phyloP scores from a whole-genome alignment of 2,329 filamentous ascomycete genomes.

The Phialophora expanda region DNA sequence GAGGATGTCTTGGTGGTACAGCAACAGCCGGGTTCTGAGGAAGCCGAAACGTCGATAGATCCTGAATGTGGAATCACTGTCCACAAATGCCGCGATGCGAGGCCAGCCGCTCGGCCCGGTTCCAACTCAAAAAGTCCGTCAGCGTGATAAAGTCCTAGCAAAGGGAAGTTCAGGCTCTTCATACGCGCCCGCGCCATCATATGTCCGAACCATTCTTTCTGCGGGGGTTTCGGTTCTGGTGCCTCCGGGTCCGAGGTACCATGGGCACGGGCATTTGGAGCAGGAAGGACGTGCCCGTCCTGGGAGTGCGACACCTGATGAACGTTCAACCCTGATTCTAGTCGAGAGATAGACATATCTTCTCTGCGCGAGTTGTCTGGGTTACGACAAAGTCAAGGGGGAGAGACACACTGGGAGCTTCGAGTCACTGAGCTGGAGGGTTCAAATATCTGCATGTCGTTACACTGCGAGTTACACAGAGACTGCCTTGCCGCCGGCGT shows the following conservation, averaged over 20 bases:
- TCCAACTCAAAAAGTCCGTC: neutral
- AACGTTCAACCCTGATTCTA: neutral
- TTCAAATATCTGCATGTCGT: neutral
- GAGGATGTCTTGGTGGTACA: conserved; percentile 43
- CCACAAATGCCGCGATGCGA: conserved; percentile 44
- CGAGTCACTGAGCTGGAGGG: neutral
- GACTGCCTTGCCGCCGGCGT: neutral
- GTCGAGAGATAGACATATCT: neutral
- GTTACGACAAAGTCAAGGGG: neutral
- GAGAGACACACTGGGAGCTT: neutral
- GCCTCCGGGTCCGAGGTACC: neutral
- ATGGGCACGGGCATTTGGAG: neutral
- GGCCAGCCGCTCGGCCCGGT: conserved; percentile 20
- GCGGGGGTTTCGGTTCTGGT: neutral
- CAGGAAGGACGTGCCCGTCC: neutral
- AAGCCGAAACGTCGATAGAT: conserved; percentile 52
- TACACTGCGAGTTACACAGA: neutral
- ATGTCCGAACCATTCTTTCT: conserved; percentile 1
- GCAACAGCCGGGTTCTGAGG: conserved; percentile 47
- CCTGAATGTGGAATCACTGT: conserved; percentile 51
- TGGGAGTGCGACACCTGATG: neutral
- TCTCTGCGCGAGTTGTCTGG: neutral
- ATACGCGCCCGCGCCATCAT: neutral
- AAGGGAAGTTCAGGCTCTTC: neutral
- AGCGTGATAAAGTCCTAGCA: neutral